phyloP scores from a whole-genome alignment of 306 rosid genomes.

The Cajanus cajan region DNA sequence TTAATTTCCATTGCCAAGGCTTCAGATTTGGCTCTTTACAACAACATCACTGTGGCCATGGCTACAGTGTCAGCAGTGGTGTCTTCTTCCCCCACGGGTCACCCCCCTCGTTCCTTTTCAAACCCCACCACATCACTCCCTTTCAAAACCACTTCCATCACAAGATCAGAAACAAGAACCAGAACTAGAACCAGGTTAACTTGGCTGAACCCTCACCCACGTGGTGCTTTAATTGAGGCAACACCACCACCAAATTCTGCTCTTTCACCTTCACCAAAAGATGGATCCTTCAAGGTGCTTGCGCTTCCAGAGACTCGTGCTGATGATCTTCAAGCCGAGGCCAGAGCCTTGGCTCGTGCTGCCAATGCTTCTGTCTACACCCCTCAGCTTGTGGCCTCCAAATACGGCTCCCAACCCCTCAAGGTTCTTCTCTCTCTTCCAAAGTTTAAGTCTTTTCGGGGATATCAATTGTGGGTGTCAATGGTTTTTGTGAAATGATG shows the following conservation, averaged over 20 bases:
- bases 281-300: constrained; percentile 32
- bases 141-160: constrained; percentile 19
- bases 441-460: neutral
- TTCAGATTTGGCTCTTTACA: constrained; percentile 1
- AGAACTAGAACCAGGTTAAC: constrained; percentile 12
- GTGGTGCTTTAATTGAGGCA: constrained; percentile 60
- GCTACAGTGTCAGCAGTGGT: constrained; percentile 20
- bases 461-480: neutral
- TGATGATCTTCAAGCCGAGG: constrained; percentile 71
- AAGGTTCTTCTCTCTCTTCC: constrained; percentile 44
- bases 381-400: constrained; percentile 56
- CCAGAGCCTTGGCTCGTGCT: constrained; percentile 74
- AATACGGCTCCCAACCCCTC: constrained; percentile 58
- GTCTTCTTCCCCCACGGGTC: neutral
- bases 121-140: neutral
- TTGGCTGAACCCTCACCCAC: constrained; percentile 31
- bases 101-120: neutral
- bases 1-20: neutral
- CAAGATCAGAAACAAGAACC: neutral
- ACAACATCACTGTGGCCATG: constrained; percentile 6
- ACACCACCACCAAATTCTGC: constrained; percentile 42
- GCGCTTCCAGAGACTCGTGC: constrained; percentile 43
- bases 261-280: constrained; percentile 24
- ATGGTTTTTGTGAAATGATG: neutral
- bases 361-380: constrained; percentile 61